Percentiles rank a stretch among this genome's conserved stretches.
Conservation (phyloP, 352 stramenopile species). For the Phytophthora rubi region DNA sequence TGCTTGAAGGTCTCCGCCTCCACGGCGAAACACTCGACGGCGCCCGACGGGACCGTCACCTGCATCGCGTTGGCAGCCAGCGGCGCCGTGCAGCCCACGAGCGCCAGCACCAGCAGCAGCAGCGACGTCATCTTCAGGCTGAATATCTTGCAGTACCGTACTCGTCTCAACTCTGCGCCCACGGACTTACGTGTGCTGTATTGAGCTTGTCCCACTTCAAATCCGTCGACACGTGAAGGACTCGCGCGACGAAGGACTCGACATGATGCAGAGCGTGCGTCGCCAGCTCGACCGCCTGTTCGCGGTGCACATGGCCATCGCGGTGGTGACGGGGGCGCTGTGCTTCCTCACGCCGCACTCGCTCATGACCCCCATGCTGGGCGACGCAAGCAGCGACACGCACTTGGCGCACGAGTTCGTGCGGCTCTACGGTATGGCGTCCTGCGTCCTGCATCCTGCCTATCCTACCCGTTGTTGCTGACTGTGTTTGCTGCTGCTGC, state of each 20-base stretch:
- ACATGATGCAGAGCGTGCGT: constrained; percentile 61
- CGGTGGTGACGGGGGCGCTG: constrained; percentile 66
- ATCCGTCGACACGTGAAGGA: background rate
- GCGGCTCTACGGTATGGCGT: constrained; percentile 74
- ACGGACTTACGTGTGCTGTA: background rate
- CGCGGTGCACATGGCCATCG: constrained; percentile 72
- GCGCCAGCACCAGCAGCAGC: constrained; percentile 21
- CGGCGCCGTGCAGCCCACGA: constrained; percentile 11
- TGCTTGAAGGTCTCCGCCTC: constrained; percentile 78
- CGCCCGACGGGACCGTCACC: constrained; percentile 47
- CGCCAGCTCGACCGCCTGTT: constrained; percentile 87
- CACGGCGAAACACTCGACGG: constrained; percentile 76
- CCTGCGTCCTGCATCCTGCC: background rate
- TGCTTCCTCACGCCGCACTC: constrained; percentile 86
- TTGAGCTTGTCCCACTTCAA: constrained; percentile 14
- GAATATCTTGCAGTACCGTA: background rate
- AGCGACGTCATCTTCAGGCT: background rate
- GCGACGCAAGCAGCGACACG: constrained; percentile 69
- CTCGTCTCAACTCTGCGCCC: background rate
- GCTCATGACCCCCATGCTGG: constrained; percentile 78
- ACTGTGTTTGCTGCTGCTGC: background rate
- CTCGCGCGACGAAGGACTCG: background rate
- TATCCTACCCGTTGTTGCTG: constrained; percentile 5
- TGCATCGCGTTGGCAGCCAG: constrained; percentile 45
- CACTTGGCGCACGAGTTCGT: constrained; percentile 89